Evolutionary conservation across 345 rosid species (phyloP).

Genomic region (Pistacia atlantica): DNA sequence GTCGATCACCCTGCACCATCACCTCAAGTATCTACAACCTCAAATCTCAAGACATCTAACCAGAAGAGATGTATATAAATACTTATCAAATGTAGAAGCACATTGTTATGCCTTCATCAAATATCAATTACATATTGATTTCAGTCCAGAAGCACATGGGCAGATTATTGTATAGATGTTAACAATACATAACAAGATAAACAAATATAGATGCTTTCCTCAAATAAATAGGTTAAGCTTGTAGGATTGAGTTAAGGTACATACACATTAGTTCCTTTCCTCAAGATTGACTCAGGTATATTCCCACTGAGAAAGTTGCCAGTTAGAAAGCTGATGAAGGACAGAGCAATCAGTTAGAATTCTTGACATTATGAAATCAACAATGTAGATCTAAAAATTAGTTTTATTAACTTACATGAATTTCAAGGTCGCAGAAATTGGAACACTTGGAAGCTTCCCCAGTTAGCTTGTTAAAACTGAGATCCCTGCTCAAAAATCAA

Average conservation of each 20-base stretch:
- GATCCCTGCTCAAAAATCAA: conserved; percentile 26
- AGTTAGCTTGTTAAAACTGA: conserved; percentile 31
- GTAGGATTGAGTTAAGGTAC: conserved; percentile 8
- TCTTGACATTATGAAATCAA: background rate
- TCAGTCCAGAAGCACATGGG: too few species aligned
- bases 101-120: background rate
- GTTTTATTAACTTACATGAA: conserved; percentile 24
- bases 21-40: background rate
- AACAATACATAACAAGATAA: background rate
- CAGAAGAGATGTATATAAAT: background rate
- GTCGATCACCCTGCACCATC: background rate
- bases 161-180: background rate
- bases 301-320: conserved; percentile 34
- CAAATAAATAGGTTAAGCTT: background rate
- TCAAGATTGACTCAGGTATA: conserved; percentile 28
- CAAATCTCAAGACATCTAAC: background rate
- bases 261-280: conserved; percentile 29
- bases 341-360: conserved; percentile 11
- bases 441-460: conserved; percentile 23
- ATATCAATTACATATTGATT: background rate
- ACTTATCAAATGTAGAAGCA: background rate
- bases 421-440: background rate
- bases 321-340: conserved; percentile 21
- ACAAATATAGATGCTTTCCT: background rate
- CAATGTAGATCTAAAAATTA: background rate